phyloP scores from a whole-genome alignment of 192 early-diverging fungal species.

The Podila verticillata region DNA sequence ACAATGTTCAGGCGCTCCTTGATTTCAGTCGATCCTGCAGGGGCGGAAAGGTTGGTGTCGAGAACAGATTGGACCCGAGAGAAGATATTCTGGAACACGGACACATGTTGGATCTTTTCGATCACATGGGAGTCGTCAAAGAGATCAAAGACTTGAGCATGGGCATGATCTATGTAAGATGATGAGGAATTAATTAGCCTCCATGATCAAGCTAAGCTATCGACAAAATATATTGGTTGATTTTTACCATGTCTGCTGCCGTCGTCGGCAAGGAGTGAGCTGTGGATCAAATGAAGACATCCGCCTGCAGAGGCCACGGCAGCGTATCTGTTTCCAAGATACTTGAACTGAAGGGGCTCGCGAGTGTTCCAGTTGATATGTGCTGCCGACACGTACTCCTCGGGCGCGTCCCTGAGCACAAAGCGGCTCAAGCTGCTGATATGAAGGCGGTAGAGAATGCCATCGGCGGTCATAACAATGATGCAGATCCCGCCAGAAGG shows the following conservation, averaged over 20 bases:
- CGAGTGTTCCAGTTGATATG: conserved; percentile 21
- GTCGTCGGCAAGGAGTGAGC: conserved; percentile 26
- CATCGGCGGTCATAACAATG: conserved; percentile 28
- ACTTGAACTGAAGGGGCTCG: conserved; percentile 20
- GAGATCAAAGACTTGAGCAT: conserved; percentile 23
- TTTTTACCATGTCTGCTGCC: conserved; percentile 26
- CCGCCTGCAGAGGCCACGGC: conserved; percentile 20
- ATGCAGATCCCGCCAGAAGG: conserved; percentile 35
- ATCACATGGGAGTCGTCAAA: conserved; percentile 23
- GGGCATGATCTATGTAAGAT: conserved; percentile 25
- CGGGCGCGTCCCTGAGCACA: conserved; percentile 8
- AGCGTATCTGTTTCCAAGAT: conserved; percentile 35
- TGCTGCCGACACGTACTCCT: conserved; percentile 16
- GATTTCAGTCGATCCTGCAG: conserved; percentile 12
- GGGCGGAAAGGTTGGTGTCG: conserved; percentile 7
- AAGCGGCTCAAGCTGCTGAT: conserved; percentile 37
- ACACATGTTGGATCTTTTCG: conserved; percentile 23
- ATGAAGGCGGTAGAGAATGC: conserved; percentile 33
- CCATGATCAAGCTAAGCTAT: background rate
- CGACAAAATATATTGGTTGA: too few species aligned
- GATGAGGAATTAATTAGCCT: background rate
- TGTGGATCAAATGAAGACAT: conserved; percentile 20
- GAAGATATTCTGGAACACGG: conserved; percentile 30
- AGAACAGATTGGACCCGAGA: conserved; percentile 11
- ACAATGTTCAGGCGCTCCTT: conserved; percentile 22